Conservation (phyloP, 176 grass and related monocot species). For the Rhynchospora pubera region DNA sequence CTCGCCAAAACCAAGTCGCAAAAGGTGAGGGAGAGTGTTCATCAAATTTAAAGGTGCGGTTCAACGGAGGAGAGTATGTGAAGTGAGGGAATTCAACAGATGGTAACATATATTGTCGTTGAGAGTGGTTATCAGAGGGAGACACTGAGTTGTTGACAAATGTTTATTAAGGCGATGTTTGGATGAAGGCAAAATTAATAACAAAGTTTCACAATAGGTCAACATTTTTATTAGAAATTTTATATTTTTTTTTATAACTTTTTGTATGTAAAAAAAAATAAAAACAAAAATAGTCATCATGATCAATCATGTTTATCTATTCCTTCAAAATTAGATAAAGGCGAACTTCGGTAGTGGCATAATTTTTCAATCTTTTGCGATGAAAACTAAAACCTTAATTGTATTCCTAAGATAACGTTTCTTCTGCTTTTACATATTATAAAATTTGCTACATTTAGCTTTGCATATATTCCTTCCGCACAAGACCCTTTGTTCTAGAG, state of each 20-base stretch:
- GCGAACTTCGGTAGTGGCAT: not conserved
- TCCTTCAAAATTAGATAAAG: not conserved
- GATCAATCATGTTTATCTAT: not conserved
- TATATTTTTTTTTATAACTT: not conserved
- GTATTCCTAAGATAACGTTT: not conserved
- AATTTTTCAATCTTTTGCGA: not conserved
- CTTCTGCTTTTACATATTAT: not conserved
- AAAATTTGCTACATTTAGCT: not conserved
- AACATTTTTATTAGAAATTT: not conserved
- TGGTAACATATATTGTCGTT: too few relatives aligned
- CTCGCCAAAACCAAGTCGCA: not conserved
- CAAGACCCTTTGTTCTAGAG: not conserved
- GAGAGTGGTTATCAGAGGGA: too few relatives aligned
- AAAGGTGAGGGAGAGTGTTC: not conserved
- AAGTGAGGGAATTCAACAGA: too few relatives aligned
- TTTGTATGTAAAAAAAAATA: not conserved
- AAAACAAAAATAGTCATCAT: not conserved
- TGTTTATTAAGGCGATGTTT: not conserved
- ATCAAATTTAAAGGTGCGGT: not conserved
- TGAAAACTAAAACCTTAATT: not conserved
- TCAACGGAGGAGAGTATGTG: not conserved
- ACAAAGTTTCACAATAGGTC: not conserved
- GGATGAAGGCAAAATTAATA: not conserved
- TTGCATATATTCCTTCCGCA: conserved; percentile 1
- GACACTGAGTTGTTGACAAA: too few relatives aligned